A percentile compares a stretch with the other conserved stretches of the same genome.
Conservation (phyloP, 1,139 yeast species). For the Zygoascus hellenicus region DNA sequence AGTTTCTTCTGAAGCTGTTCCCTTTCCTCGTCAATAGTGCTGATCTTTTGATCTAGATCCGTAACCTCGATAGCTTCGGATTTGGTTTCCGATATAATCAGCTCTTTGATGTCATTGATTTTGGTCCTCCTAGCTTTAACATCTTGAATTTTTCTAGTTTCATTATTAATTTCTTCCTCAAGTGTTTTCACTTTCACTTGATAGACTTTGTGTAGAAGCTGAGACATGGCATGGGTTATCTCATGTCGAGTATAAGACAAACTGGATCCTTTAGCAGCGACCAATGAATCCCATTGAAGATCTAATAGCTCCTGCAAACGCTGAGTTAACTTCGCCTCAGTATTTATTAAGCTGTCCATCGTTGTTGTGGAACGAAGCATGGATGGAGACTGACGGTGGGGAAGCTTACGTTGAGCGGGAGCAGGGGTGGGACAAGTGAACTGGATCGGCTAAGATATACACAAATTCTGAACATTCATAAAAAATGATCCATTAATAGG, state of each 20-base stretch:
- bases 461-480: not conserved
- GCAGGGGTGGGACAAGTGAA: not conserved
- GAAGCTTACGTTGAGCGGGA: not conserved
- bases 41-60: not conserved
- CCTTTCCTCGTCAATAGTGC: not conserved
- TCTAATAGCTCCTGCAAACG: conserved; percentile 23
- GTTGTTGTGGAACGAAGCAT: not conserved
- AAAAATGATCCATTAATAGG: not conserved
- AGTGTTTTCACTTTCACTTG: conserved; percentile 5
- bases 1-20: conserved; percentile 7
- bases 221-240: conserved; percentile 19
- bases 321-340: conserved; percentile 11
- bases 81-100: conserved; percentile 12
- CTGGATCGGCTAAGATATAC: not conserved
- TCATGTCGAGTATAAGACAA: conserved; percentile 21
- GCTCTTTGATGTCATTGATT: conserved; percentile 11
- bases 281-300: conserved; percentile 24
- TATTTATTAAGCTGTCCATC: not conserved
- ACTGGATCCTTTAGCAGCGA: conserved; percentile 17
- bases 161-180: not conserved
- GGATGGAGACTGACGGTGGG: not conserved
- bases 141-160: not conserved
- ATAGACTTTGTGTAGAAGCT: conserved; percentile 12
- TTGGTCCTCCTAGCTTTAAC: not conserved
- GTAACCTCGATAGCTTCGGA: conserved; percentile 8